Evolutionary conservation across 2,329 filamentous ascomycete species (phyloP).

Genomic region (Alternaria sp.): DNA sequence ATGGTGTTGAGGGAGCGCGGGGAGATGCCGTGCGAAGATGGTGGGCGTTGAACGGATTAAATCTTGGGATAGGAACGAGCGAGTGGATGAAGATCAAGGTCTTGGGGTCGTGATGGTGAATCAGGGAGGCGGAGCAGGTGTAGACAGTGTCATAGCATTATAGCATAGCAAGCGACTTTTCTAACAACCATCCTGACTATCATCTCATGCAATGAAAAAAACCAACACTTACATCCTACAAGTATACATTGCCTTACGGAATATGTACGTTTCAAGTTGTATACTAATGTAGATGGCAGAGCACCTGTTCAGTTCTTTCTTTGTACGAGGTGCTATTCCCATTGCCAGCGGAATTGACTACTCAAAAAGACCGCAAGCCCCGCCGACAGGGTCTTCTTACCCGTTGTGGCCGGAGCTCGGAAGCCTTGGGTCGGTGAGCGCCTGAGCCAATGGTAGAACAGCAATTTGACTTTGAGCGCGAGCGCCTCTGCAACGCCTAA

Average conservation of each 20-base stretch:
- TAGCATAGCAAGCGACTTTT: background rate
- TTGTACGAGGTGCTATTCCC: background rate
- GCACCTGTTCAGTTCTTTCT: background rate
- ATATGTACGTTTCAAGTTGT: too few species aligned
- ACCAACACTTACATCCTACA: rapidly evolving
- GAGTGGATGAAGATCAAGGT: conserved; percentile 89
- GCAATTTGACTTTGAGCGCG: conserved; percentile 20
- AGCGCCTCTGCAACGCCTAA: conserved; percentile 6
- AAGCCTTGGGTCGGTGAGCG: conserved; percentile 9
- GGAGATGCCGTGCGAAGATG: conserved; percentile 78
- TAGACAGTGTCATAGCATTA: background rate
- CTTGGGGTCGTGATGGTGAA: conserved; percentile 50
- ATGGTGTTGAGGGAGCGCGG: conserved; percentile 72
- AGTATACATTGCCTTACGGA: too few species aligned
- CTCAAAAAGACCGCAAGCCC: background rate
- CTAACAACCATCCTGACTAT: background rate
- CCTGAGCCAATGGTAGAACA: conserved; percentile 20
- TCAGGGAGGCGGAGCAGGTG: background rate
- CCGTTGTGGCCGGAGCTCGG: conserved; percentile 13
- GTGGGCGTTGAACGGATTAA: conserved; percentile 87
- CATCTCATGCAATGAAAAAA: background rate
- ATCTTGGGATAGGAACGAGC: conserved; percentile 79
- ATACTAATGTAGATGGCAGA: background rate
- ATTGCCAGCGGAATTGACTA: background rate
- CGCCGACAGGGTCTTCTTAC: conserved; percentile 22